These are phyloP conservation scores for Grigorovia yakushimaensis DNA, from an alignment of 805 yeast species.

Conservation along the genomic window DNA sequence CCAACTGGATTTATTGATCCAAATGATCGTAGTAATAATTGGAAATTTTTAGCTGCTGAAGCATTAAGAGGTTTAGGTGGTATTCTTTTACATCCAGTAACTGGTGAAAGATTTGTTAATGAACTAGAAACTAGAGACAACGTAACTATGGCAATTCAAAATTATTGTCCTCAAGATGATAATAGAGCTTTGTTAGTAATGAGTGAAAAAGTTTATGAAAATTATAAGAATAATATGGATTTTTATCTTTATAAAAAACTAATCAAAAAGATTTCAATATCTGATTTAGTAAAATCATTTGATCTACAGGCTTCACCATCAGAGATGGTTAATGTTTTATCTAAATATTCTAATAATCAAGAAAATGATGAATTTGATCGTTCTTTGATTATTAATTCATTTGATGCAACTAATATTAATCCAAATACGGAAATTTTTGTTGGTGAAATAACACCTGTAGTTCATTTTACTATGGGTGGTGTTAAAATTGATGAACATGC, in stretches of 20 bases:
- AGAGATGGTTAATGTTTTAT: constrained; percentile 18
- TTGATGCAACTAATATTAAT: constrained; percentile 23
- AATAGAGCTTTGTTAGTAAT: constrained; percentile 31
- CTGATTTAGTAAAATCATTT: constrained; percentile 23
- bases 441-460: constrained; percentile 50
- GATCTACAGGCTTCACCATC: constrained; percentile 13
- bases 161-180: constrained; percentile 22
- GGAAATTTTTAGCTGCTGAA: constrained; percentile 56
- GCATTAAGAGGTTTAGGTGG: constrained; percentile 54
- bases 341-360: constrained; percentile 14
- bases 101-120: constrained; percentile 43
- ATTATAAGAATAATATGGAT: constrained; percentile 41
- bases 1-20: constrained; percentile 53
- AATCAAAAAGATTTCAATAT: constrained; percentile 24
- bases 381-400: constrained; percentile 24
- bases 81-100: constrained; percentile 34
- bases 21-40: constrained; percentile 30
- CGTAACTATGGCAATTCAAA: constrained; percentile 38
- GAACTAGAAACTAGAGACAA: constrained; percentile 46
- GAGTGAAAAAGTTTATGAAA: constrained; percentile 35
- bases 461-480: constrained; percentile 65
- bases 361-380: constrained; percentile 31
- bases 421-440: constrained; percentile 30
- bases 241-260: constrained; percentile 38
- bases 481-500: constrained; percentile 42